Conservation (phyloP, 108 stramenopile genomes). For the Fistulifera pelliculosa region DNA sequence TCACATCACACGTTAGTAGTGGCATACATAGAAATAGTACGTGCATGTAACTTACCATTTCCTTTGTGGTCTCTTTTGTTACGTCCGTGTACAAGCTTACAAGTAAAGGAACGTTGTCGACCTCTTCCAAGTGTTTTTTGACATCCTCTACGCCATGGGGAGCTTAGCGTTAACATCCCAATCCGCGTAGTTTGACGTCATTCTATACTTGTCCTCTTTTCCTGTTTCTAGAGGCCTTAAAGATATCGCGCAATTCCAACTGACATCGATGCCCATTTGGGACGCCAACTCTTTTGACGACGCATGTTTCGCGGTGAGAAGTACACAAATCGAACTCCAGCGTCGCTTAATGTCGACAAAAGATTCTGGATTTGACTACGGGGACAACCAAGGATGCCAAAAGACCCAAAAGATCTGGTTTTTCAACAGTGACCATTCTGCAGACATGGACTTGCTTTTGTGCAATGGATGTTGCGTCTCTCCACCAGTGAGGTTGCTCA, state of each 20-base stretch:
- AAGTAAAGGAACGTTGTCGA: constrained; percentile 95
- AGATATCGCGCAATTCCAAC: constrained; percentile 95
- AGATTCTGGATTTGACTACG: constrained; percentile 83
- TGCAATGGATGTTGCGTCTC: background rate
- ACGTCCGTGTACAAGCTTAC: constrained; percentile 95
- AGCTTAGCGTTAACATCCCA: constrained; percentile 96
- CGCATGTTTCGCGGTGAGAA: constrained; percentile 97
- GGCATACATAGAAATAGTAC: too few species aligned
- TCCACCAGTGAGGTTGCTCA: background rate
- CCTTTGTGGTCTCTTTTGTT: constrained; percentile 77
- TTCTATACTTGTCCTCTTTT: constrained; percentile 78
- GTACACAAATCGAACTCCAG: constrained; percentile 95
- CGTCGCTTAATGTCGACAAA: constrained; percentile 66
- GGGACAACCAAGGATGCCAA: constrained; percentile 81
- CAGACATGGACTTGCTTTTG: constrained; percentile 23
- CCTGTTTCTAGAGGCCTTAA: constrained; percentile 69
- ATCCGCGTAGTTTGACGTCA: constrained; percentile 90
- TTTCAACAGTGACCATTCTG: constrained; percentile 58
- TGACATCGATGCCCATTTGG: constrained; percentile 92
- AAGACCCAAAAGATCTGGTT: constrained; percentile 94
- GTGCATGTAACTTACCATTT: constrained; percentile 59
- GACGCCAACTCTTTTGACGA: constrained; percentile 85
- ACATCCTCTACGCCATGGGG: constrained; percentile 92
- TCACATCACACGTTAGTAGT: too few species aligned
- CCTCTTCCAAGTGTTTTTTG: constrained; percentile 67